Conservation (phyloP, 2,329 filamentous ascomycete genomes). For the Lasiodiplodia theobromae region DNA sequence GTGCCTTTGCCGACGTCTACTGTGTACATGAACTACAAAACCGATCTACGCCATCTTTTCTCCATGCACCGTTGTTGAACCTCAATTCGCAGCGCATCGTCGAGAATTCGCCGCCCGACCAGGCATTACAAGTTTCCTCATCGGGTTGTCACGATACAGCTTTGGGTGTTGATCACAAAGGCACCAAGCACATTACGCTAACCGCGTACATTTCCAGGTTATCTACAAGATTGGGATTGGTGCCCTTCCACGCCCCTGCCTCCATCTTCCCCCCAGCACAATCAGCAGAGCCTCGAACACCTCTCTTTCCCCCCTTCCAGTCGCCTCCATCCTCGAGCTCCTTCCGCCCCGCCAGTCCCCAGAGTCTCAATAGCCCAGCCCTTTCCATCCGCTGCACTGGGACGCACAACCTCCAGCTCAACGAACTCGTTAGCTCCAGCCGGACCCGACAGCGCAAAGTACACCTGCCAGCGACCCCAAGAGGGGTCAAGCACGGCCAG, state of each 20-base stretch:
- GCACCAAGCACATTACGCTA: not conserved
- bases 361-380: not conserved
- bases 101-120: not conserved
- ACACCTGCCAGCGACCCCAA: slow-evolving; percentile 21
- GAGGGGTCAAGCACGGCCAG: slow-evolving; percentile 9
- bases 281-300: not conserved
- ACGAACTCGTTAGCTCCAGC: slow-evolving; percentile 19
- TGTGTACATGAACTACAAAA: too few relatives aligned
- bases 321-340: not conserved
- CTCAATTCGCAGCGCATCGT: not conserved
- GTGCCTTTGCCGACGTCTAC: not conserved
- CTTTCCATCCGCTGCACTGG: not conserved
- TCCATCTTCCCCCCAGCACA: not conserved
- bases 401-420: slow-evolving; percentile 18
- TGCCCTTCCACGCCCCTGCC: not conserved
- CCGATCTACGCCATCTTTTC: too few relatives aligned
- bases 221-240: slow-evolving; percentile 7
- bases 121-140: too few relatives aligned
- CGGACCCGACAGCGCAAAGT: slow-evolving; percentile 19
- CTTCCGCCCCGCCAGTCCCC: not conserved
- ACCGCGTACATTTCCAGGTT: not conserved
- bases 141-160: too few relatives aligned
- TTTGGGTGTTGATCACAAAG: not conserved
- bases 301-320: not conserved
- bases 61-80: not conserved